Base-by-base conservation (phyloP, 2,329 filamentous ascomycete genomes). In the Colletotrichum sublineola region DNA sequence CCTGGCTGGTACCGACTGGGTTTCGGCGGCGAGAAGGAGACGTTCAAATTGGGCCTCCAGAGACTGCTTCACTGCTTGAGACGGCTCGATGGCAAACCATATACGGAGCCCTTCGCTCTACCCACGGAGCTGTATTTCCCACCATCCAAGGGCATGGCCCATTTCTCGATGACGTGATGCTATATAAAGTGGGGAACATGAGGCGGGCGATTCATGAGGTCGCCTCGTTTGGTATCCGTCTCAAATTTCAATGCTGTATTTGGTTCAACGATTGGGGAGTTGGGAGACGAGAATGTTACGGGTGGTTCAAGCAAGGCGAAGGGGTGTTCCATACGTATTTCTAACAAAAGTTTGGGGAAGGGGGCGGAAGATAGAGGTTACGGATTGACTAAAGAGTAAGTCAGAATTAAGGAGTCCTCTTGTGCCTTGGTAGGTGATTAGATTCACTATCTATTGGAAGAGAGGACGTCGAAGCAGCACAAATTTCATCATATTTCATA, bases 1-100 rank as follows among this genome's bases (percentile, higher is more conserved):
- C 48, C 61, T 5, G 67, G 70, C 18, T 70, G 61, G 60, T 73
- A 70, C 42, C 67, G 70, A 15, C 56, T 73, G 11, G 63, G 42
- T 15, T 68, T 68, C 8, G 68, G 68, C 12, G 50, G 63, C 15
- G 68, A 71, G 40, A 68, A 68, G 31, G 38, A 71, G 2, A 68
- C 63, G 0, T 58, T 57, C 20, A 71, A 68, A 48, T 36, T 66
- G 8, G 68, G 68, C 15, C 40, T 71, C 2, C 63, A 63, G 42
- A 67, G 68, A n/a, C 29, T 71, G 1, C 56, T 63, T 24, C 20
- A 52, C 2, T 50, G 63, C 48, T 42, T 71, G 40, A 50, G 48
- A 15, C 18, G 29, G 57, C 63, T 68, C 6, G 68, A 71, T 11
- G 63, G 42, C 24, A 67, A 63, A 36, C 18, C 36, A 20, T 40